These are phyloP conservation scores for Cercospora sojina DNA, from an alignment of 2,329 filamentous ascomycete genomes.

Conservation along the genomic window DNA sequence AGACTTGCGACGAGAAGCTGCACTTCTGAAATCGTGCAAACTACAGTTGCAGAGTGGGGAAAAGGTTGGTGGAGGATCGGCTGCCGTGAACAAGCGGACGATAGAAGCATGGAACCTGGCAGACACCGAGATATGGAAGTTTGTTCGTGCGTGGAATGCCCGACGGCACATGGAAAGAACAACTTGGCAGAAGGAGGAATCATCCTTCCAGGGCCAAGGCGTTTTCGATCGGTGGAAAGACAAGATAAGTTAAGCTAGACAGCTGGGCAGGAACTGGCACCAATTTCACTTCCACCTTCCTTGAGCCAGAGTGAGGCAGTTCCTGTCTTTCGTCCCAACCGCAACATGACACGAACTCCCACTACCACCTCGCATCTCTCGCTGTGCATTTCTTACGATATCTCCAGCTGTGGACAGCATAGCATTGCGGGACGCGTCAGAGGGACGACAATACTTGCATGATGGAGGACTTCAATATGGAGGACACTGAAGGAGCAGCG, in stretches of 20 bases:
- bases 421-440: not conserved
- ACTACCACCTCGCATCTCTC: not conserved
- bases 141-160: conserved; percentile 66
- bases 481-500: not conserved
- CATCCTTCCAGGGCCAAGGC: conserved; percentile 60
- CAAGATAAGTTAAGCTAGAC: conserved; percentile 19
- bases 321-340: not conserved
- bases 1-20: conserved; percentile 56
- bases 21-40: conserved; percentile 50
- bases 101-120: conserved; percentile 59
- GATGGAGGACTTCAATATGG: not conserved
- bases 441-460: not conserved
- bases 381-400: not conserved
- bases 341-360: not conserved
- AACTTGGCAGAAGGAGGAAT: conserved; percentile 70
- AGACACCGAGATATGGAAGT: conserved; percentile 76
- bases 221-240: conserved; percentile 41
- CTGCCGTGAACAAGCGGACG: conserved; percentile 41
- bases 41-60: conserved; percentile 14
- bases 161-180: conserved; percentile 61
- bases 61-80: conserved; percentile 16
- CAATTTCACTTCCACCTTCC: not conserved
- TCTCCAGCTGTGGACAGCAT: not conserved
- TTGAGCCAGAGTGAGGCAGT: not conserved
- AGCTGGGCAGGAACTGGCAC: not conserved